A percentile compares a stretch with the other conserved stretches of the same genome.
Conservation (phyloP, 2,329 filamentous ascomycete genomes). For the Zasmidium cellare region DNA sequence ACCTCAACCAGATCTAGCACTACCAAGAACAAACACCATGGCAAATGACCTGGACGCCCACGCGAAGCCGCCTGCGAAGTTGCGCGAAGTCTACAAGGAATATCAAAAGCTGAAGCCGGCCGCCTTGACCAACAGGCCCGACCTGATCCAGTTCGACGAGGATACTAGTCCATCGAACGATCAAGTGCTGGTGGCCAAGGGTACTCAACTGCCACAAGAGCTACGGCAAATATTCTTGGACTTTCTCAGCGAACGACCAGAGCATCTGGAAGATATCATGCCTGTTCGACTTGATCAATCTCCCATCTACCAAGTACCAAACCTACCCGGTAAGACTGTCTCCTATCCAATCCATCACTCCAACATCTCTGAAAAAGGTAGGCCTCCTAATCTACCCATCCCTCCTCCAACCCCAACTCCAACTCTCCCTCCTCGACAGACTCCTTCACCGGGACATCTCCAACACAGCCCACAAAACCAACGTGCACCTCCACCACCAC, state of each 20-base stretch:
- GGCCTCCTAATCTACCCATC: slow-evolving; percentile 77
- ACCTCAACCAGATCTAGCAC: not conserved
- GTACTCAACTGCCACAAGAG: slow-evolving; percentile 12
- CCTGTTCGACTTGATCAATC: not conserved
- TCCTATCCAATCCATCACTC: not conserved
- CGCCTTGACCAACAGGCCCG: slow-evolving; percentile 42
- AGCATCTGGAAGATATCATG: not conserved
- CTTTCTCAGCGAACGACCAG: slow-evolving; percentile 13
- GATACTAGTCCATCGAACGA: not conserved
- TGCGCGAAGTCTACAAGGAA: slow-evolving; percentile 73
- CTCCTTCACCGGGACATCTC: slow-evolving; percentile 78
- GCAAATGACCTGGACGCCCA: slow-evolving; percentile 65
- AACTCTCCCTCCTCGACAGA: slow-evolving; percentile 68
- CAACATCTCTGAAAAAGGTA: slow-evolving; percentile 31
- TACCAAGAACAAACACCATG: slow-evolving; percentile 5
- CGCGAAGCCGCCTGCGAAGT: slow-evolving; percentile 69
- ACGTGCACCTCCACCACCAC: slow-evolving; percentile 81
- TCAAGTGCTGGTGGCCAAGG: not conserved
- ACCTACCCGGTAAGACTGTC: slow-evolving; percentile 64
- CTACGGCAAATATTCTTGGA: slow-evolving; percentile 17
- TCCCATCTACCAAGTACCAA: slow-evolving; percentile 57
- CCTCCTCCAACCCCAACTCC: slow-evolving; percentile 68
- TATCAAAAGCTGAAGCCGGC: slow-evolving; percentile 62
- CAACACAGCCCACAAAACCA: slow-evolving; percentile 75
- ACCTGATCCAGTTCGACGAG: slow-evolving; percentile 16